A percentile compares a stretch with the other conserved stretches of the same genome.
phyloP scores from a whole-genome alignment of 2,329 filamentous ascomycete genomes.

The Phialophora verrucosa region DNA sequence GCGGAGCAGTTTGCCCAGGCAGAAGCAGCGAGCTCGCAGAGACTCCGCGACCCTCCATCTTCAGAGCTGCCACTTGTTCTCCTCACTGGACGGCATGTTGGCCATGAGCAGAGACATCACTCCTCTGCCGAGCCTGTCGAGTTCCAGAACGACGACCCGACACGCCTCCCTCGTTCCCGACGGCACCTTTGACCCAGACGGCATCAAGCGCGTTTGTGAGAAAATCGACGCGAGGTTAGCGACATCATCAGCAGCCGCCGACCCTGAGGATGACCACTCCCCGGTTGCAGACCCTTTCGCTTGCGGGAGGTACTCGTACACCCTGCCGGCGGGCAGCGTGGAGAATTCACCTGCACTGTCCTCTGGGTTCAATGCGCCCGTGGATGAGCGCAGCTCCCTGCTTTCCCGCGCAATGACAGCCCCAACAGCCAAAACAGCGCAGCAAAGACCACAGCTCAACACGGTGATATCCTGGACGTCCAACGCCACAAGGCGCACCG shows the following conservation, averaged over 20 bases:
- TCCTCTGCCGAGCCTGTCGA: constrained; percentile 27
- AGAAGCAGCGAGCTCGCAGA: constrained; percentile 11
- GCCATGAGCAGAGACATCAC: constrained; percentile 28
- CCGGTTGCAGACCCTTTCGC: not conserved
- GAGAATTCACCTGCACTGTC: constrained; percentile 1
- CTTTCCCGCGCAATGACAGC: not conserved
- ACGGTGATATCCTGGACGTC: constrained; percentile 57
- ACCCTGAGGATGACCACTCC: not conserved
- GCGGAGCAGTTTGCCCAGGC: constrained; percentile 23
- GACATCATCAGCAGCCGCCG: not conserved
- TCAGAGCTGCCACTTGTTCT: constrained; percentile 31
- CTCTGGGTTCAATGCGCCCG: not conserved
- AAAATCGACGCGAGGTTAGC: constrained; percentile 25
- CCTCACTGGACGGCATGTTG: constrained; percentile 29
- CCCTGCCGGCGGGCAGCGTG: not conserved
- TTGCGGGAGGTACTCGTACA: not conserved
- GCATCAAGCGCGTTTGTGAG: constrained; percentile 16
- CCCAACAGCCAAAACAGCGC: not conserved
- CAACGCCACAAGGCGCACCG: constrained; percentile 49
- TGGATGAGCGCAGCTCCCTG: not conserved
- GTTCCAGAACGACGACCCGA: constrained; percentile 22
- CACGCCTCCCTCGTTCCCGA: constrained; percentile 26
- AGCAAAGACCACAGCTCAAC: constrained; percentile 40
- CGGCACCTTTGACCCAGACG: not conserved
- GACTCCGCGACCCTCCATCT: constrained; percentile 26